These are phyloP conservation scores for Fusarium kyushuense DNA, from an alignment of 2,329 filamentous ascomycete species.

Conservation along the genomic window DNA sequence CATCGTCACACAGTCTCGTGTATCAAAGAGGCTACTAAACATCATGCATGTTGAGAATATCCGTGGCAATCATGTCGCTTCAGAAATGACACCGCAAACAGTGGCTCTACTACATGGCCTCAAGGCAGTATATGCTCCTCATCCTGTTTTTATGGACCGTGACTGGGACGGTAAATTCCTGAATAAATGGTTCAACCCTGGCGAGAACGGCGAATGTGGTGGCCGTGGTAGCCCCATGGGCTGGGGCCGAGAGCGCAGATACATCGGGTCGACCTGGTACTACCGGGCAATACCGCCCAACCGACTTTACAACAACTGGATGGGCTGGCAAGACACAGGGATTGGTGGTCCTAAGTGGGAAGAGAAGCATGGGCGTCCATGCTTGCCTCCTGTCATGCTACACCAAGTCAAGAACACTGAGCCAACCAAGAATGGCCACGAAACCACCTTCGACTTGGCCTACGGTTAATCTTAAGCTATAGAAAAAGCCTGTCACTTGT, in stretches of 20 bases:
- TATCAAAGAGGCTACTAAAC: conserved; percentile 77
- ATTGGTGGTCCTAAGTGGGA: conserved; percentile 70
- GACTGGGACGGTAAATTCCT: conserved; percentile 71
- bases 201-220: conserved; percentile 65
- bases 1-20: conserved; percentile 81
- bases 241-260: conserved; percentile 69
- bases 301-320: conserved; percentile 72
- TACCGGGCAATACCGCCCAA: conserved; percentile 69
- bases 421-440: conserved; percentile 60
- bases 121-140: conserved; percentile 82
- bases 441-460: conserved; percentile 54
- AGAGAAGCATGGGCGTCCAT: conserved; percentile 65
- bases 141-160: conserved; percentile 83
- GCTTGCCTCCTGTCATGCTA: conserved; percentile 69
- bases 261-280: conserved; percentile 71
- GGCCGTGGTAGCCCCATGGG: conserved; percentile 68
- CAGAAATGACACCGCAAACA: conserved; percentile 83
- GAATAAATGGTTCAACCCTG: conserved; percentile 71
- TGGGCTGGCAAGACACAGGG: conserved; percentile 68
- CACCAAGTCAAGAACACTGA: conserved; percentile 71
- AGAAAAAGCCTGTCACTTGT: not conserved
- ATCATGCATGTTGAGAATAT: conserved; percentile 83
- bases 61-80: conserved; percentile 79
- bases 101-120: conserved; percentile 81
- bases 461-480: conserved; percentile 51